Percentiles rank a stretch among this genome's conserved stretches.
Evolutionary conservation across 495 filamentous ascomycete genomes (phyloP).

Genomic region (Podospora didyma): DNA sequence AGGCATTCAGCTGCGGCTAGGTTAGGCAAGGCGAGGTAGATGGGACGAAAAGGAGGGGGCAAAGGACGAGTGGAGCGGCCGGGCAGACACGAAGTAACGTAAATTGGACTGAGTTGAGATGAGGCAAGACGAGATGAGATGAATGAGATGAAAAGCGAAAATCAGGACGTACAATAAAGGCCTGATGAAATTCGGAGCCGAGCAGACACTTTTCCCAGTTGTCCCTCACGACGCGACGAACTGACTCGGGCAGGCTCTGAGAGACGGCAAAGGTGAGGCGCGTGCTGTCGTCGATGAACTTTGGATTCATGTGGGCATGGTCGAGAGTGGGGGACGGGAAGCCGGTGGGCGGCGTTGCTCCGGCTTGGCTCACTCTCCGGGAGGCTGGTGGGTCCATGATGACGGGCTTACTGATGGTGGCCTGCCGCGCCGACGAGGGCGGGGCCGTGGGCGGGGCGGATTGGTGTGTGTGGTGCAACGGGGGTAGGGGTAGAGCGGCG

Average conservation of each 20-base stretch:
- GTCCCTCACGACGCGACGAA: constrained; percentile 41
- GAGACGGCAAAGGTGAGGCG: constrained; percentile 39
- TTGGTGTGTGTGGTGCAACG: background rate
- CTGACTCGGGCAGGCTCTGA: constrained; percentile 39
- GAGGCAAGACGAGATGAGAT: background rate
- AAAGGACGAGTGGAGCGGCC: too few relatives aligned
- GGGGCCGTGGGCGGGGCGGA: background rate
- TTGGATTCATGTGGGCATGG: constrained; percentile 32
- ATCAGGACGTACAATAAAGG: constrained; percentile 46
- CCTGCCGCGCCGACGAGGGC: background rate
- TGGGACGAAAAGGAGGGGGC: background rate
- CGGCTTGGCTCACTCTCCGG: constrained; percentile 16
- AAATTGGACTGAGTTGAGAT: background rate
- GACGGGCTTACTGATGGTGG: constrained; percentile 23
- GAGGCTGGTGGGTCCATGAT: constrained; percentile 39
- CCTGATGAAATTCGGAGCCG: constrained; percentile 48
- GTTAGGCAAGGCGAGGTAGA: constrained; percentile 8
- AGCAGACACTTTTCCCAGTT: constrained; percentile 48
- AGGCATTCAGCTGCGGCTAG: constrained; percentile 38
- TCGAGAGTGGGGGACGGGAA: constrained; percentile 38
- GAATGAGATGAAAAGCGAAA: too few relatives aligned
- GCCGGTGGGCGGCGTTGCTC: constrained; percentile 14
- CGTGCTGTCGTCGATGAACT: constrained; percentile 39
- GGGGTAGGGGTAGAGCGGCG: too few relatives aligned
- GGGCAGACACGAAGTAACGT: too few relatives aligned